These are phyloP conservation scores for Gautieria morchelliformis DNA, from an alignment of 768 basidiomycete species.

Conservation along the genomic window DNA sequence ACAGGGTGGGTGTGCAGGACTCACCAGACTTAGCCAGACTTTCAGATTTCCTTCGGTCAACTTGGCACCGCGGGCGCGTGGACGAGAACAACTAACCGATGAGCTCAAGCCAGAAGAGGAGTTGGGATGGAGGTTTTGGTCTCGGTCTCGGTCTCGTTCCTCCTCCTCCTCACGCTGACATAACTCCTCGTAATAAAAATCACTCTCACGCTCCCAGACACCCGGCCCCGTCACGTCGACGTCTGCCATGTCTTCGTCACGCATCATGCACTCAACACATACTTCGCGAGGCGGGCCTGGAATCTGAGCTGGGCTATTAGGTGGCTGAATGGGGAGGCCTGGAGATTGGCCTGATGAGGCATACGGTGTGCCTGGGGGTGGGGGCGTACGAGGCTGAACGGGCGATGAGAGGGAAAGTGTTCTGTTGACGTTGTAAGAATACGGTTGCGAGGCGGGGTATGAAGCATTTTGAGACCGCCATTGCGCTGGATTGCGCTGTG, in stretches of 20 bases:
- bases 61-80: conserved; percentile 54
- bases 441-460: neutral
- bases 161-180: conserved; percentile 64
- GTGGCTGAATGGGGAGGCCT: conserved; percentile 9
- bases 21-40: conserved; percentile 69
- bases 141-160: conserved; percentile 30
- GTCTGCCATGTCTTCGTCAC: conserved; percentile 96
- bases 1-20: conserved; percentile 17
- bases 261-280: conserved; percentile 96
- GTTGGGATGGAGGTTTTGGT: neutral
- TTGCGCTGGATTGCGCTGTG: neutral
- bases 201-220: conserved; percentile 88
- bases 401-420: neutral
- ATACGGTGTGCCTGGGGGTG: neutral
- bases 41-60: conserved; percentile 72
- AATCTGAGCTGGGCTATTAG: conserved; percentile 14
- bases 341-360: conserved; percentile 9
- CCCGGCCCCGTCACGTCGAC: conserved; percentile 81
- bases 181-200: conserved; percentile 71
- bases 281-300: conserved; percentile 41
- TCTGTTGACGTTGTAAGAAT: neutral
- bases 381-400: neutral
- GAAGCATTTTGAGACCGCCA: conserved; percentile 2
- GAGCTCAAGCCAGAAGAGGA: conserved; percentile 19
- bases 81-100: conserved; percentile 46